A percentile compares a stretch with the other conserved stretches of the same genome.
phyloP scores from a whole-genome alignment of 768 basidiomycete species.

The Naganishia vaughanmartiniae region DNA sequence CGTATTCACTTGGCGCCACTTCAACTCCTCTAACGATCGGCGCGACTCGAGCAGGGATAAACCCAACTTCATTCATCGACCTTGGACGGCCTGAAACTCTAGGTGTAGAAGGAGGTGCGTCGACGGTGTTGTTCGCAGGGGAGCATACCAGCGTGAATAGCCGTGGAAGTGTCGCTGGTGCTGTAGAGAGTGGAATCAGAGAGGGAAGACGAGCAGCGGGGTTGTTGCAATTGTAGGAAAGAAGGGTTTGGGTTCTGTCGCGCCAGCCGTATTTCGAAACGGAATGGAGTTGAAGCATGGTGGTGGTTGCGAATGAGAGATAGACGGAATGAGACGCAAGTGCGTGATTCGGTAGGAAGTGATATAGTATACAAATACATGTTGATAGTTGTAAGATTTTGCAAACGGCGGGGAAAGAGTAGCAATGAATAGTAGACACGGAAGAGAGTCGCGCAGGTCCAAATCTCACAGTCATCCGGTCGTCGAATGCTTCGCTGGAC shows the following conservation, averaged over 20 bases:
- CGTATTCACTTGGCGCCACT: constrained; percentile 52
- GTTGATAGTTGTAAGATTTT: too few relatives aligned
- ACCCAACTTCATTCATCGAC: constrained; percentile 41
- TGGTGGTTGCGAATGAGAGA: too few relatives aligned
- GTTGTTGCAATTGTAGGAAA: constrained; percentile 34
- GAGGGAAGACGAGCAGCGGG: constrained; percentile 51
- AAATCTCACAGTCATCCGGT: too few relatives aligned
- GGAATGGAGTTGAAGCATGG: too few relatives aligned
- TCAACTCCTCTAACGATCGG: constrained; percentile 47
- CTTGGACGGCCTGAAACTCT: constrained; percentile 44
- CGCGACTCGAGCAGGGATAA: constrained; percentile 22
- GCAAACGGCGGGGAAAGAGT: too few relatives aligned
- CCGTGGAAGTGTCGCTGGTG: constrained; percentile 52
- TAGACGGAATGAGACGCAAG: too few relatives aligned
- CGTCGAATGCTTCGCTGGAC: too few relatives aligned
- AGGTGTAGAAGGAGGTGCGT: constrained; percentile 39
- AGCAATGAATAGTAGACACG: too few relatives aligned
- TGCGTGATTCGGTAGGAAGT: too few relatives aligned
- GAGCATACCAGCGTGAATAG: constrained; percentile 55
- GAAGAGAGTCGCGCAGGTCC: too few relatives aligned
- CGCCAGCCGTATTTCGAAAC: too few relatives aligned
- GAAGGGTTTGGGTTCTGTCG: neutral
- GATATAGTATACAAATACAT: too few relatives aligned
- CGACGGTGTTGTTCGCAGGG: constrained; percentile 53
- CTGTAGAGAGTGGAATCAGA: constrained; percentile 51